Evolutionary conservation across 2,329 filamentous ascomycete genomes (phyloP), one percentile per base, ranked within the genome.

Genomic region (Exophiala sideris): DNA sequence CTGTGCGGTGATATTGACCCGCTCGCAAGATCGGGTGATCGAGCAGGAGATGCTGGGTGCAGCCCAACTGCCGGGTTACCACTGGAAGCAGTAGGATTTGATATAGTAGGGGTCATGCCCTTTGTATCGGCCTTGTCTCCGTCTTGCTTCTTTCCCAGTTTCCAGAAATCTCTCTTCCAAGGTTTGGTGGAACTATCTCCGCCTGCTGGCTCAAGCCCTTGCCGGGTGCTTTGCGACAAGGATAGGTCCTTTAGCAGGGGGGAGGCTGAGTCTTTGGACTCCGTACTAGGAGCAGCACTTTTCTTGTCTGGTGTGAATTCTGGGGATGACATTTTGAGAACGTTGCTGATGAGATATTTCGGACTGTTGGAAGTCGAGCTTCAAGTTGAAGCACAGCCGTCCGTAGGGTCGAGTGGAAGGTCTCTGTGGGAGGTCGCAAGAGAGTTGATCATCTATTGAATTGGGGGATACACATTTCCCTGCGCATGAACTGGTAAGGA

Each of bases 121-220:
- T 61, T 60, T 29, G 49, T 6, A 47, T 78, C 63, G 12, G 52
- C 73, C 46, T 72, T 70, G 42, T 67, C 64, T 34, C 68, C 66
- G 9, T 67, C 65, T 72, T 82, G 84, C 71, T 85, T 85, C 73
- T 81, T 84, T 52, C 80, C 81, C 56, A 86, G 79, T 3, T 80
- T 78, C 68, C 85, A 85, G 24, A 86, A 71, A 56, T 77, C 76
- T 59, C 81, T 75, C 70, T 80, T 84, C 68, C 81, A 79, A 50
- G 64, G 61, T 61, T 77, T 79, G 18, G 62, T 62, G 29, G 52
- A 41, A 14, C 55, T 52, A 24, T 59, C 56, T 32, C 47, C 45
- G 2, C 14, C 47, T 6, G 41, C 14, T 4, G 47, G 16, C 33
- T 52, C 54, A 6, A 35, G 14, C 18, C 42, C 45, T 45, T 38